Evolutionary conservation across 2,329 filamentous ascomycete genomes (phyloP), one percentile per base, ranked within the genome.

Genomic region (Ambrosiella beaveri): DNA sequence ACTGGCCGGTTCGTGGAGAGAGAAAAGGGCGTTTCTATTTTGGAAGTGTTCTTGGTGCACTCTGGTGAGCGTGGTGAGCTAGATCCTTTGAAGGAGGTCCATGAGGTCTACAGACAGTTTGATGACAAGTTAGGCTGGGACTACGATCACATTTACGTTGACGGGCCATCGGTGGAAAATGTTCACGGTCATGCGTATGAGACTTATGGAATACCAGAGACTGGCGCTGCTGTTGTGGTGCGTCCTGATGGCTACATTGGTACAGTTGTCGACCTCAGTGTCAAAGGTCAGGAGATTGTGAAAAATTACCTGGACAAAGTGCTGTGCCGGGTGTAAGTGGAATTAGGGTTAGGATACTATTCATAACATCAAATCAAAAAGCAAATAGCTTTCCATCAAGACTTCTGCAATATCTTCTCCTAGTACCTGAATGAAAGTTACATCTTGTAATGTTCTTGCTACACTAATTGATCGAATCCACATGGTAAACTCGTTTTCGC

Each of bases 211-310:
- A 71, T 88, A 8, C 38, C 1, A 73, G 80, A 62, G 77, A 73
- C 62, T 17, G 83, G 84, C 0, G 80, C 78, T 61, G 68, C 81
- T 3, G 75, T 85, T 0, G 69, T 82, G 1, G 70, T 82, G 1
- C 68, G 85, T 54, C 85, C 84, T 1, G 85, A 88, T 70, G 81
- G 84, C 65, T 82, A 87, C 67, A 76, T 86, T 38, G 74, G 66
- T 1, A 70, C 68, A 64, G 62, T 74, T 1, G 68, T 69, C 1
- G 66, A 69, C 13, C 61, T 74, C 17, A 68, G 71, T 19, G 68
- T 70, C 68, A 89, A n/a, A 5, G 36, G 44, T 38, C 68, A 70
- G 40, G 66, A 64, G 1, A 64, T 64, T 2, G 41, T 72, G 39
- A 64, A 68, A 59, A 57, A 61, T n/a, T 71, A 71, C 54, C 71